Evolutionary conservation across 805 yeast genomes (phyloP).

Genomic region (Ogataea salicorniae): DNA sequence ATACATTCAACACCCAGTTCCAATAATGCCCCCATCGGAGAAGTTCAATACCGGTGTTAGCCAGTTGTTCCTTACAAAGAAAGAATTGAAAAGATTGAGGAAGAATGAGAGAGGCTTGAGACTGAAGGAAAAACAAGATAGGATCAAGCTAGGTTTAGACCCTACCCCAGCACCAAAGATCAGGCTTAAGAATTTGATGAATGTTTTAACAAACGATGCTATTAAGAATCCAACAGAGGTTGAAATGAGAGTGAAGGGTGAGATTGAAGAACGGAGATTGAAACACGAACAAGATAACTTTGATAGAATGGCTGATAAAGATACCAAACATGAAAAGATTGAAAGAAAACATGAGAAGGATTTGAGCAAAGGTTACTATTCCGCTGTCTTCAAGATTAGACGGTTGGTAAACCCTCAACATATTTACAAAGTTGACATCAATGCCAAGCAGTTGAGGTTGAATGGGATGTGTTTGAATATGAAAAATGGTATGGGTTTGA

Average conservation of each 20-base stretch:
- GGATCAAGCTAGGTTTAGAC: slow-evolving; percentile 73
- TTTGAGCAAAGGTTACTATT: slow-evolving; percentile 42
- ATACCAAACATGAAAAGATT: slow-evolving; percentile 49
- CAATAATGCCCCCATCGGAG: slow-evolving; percentile 57
- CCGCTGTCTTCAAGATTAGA: slow-evolving; percentile 56
- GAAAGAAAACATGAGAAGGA: slow-evolving; percentile 43
- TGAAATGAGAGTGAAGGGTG: slow-evolving; percentile 64
- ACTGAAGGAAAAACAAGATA: slow-evolving; percentile 69
- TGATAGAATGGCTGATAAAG: slow-evolving; percentile 55
- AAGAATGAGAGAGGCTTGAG: slow-evolving; percentile 59
- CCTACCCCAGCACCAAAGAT: slow-evolving; percentile 90
- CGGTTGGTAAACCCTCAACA: slow-evolving; percentile 60
- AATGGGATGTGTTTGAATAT: slow-evolving; percentile 56
- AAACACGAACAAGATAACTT: slow-evolving; percentile 59
- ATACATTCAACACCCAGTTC: slow-evolving; percentile 82
- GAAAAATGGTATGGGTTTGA: slow-evolving; percentile 43
- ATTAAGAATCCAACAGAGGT: slow-evolving; percentile 85
- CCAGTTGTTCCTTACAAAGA: slow-evolving; percentile 63
- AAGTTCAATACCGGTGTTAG: slow-evolving; percentile 34
- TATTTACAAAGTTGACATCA: slow-evolving; percentile 67
- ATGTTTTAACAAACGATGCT: slow-evolving; percentile 78
- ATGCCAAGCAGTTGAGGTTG: slow-evolving; percentile 68
- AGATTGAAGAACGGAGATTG: slow-evolving; percentile 56
- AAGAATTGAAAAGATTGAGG: slow-evolving; percentile 70
- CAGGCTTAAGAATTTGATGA: slow-evolving; percentile 78